These are phyloP conservation scores for Fragaria iinumae DNA, from an alignment of 306 rosid species.

Conservation along the genomic window DNA sequence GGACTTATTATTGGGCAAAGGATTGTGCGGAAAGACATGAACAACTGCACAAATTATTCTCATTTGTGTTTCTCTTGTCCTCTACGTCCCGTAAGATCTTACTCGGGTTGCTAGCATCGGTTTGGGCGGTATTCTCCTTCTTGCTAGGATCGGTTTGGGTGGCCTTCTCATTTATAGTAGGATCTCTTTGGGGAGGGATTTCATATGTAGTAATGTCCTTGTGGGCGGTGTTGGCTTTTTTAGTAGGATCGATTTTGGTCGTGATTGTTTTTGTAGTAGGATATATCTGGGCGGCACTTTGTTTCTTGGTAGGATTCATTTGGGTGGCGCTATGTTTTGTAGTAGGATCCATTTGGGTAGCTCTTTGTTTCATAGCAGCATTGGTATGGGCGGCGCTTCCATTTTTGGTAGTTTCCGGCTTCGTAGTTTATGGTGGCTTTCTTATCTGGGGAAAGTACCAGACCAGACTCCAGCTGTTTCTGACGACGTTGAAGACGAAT, in stretches of 20 bases:
- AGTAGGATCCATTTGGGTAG: neutral
- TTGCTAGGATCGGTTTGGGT: neutral
- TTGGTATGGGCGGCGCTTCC: neutral
- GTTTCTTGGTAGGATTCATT: neutral
- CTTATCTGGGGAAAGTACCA: neutral
- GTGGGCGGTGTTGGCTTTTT: neutral
- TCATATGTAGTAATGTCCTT: neutral
- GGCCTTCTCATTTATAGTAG: neutral
- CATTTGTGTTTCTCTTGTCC: neutral
- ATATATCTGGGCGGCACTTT: neutral
- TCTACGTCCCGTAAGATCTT: neutral
- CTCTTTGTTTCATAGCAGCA: neutral
- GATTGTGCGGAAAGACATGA: neutral
- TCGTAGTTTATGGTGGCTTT: neutral
- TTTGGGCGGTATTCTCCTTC: neutral
- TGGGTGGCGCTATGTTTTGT: too few species aligned
- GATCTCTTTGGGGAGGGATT: neutral
- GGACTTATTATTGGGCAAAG: neutral
- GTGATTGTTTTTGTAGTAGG: neutral
- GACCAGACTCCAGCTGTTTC: neutral
- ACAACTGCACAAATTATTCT: neutral
- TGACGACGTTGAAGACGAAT: conserved; percentile 23
- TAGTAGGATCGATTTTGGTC: neutral
- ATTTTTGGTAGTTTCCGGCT: neutral
- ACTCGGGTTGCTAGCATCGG: neutral